These are phyloP conservation scores for Fusarium sacchari DNA, from an alignment of 2,329 filamentous ascomycete genomes.

Conservation along the genomic window DNA sequence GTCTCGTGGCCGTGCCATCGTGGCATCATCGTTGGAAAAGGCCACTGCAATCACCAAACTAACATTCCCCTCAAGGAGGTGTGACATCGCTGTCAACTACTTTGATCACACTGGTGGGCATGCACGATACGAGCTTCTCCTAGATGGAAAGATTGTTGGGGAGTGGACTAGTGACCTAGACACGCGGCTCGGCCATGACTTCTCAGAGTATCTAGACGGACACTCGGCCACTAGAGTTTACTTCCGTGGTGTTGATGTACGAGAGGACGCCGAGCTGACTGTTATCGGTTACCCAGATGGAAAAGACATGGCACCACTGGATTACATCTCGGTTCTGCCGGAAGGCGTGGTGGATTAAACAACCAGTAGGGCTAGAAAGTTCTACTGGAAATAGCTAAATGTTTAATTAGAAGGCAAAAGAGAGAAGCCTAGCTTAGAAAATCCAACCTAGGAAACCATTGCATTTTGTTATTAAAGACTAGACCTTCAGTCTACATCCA, in stretches of 20 bases:
- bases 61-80: background rate
- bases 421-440: too few relatives aligned
- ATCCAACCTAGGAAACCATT: too few relatives aligned
- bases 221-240: background rate
- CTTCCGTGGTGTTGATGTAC: background rate
- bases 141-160: background rate
- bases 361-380: background rate
- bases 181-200: background rate
- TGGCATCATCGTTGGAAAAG: background rate
- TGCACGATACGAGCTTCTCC: background rate
- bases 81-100: background rate
- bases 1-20: background rate
- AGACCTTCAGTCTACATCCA: background rate
- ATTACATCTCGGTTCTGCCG: background rate
- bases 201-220: background rate
- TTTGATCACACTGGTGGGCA: background rate
- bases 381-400: background rate
- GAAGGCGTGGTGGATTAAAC: background rate
- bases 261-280: background rate
- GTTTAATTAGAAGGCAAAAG: fast-evolving
- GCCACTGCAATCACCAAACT: background rate
- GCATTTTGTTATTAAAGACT: background rate
- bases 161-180: background rate
- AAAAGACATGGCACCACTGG: background rate
- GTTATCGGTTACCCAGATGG: background rate